Evolutionary conservation across 2,329 filamentous ascomycete species (phyloP).

Genomic region (Ceratocystis destructans): DNA sequence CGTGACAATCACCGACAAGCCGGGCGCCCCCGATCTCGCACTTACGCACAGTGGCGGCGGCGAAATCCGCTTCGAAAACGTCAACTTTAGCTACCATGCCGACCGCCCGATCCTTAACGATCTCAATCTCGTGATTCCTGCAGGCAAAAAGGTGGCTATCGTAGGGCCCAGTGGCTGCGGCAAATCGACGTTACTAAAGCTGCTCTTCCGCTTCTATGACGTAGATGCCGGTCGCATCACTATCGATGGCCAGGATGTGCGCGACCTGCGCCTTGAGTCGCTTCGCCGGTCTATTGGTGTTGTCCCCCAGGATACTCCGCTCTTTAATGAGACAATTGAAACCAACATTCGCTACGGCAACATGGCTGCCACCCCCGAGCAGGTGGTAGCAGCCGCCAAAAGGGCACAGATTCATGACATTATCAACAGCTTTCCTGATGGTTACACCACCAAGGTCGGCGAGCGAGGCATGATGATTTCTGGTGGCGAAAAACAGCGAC

Average conservation of each 20-base stretch:
- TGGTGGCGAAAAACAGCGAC: constrained; percentile 81
- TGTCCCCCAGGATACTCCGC: constrained; percentile 88
- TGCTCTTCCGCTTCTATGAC: constrained; percentile 92
- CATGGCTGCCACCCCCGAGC: constrained; percentile 58
- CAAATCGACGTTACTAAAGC: constrained; percentile 80
- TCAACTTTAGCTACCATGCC: constrained; percentile 80
- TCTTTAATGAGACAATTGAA: constrained; percentile 93
- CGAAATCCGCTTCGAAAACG: constrained; percentile 87
- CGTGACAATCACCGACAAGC: constrained; percentile 64
- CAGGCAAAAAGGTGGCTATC: constrained; percentile 88
- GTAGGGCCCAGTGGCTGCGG: constrained; percentile 93
- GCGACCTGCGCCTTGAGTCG: constrained; percentile 67
- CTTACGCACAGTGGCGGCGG: constrained; percentile 61
- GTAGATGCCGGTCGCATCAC: constrained; percentile 71
- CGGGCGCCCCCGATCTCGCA: constrained; percentile 57
- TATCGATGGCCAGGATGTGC: constrained; percentile 86
- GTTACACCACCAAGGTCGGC: constrained; percentile 81
- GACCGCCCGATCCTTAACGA: constrained; percentile 79
- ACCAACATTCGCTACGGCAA: constrained; percentile 93
- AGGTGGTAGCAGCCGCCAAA: constrained; percentile 63
- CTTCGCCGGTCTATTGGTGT: constrained; percentile 79
- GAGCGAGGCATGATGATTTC: constrained; percentile 96
- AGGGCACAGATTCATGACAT: constrained; percentile 76
- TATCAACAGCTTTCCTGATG: constrained; percentile 66
- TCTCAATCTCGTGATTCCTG: constrained; percentile 76